Base-by-base conservation (phyloP, 192 early-diverging fungal species). In the Backusella mclennaniae region DNA sequence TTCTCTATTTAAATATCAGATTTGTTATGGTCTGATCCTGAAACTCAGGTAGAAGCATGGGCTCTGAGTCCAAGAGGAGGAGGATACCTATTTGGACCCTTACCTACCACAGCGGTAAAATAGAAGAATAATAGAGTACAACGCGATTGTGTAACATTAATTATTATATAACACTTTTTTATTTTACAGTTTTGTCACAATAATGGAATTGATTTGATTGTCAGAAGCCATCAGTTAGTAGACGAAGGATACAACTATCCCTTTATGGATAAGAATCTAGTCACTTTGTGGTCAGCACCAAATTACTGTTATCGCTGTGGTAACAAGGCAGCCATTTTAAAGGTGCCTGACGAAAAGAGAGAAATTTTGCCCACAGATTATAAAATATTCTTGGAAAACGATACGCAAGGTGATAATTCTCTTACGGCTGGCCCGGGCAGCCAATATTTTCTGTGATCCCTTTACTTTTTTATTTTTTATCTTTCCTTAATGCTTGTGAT, bases 231-330 rank as follows among this genome's bases (percentile, higher is more conserved):
- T 75, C 80, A 82, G 66, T 70, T 82, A 36, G 80, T 82, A 23
- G 80, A 82, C 53, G 80, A 82, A 67, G 80, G 80, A 6, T 82
- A 78, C 38, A 77, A 82, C 52, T 82, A 77, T 67, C 80, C 80
- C 14, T 82, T 82, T 74, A 23, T 73, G 42, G 93, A 95, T 76
- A 91, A 94, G 71, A 87, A 89, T 72, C 85, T 96, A 7, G 89
- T 88, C 3, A 96, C 94, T 0, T 91, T 96, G 8, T 96, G 94
- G 94, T 94, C 92, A 11, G 93, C 94, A 35, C 92, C 92, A 7
- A 91, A 89, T 66, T 95, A 96, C 76, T 96, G 95, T 81, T 94
- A 95, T 76, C 87, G 95, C 29, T 93, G 93, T 59, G 94, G 95
- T 9, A 96, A 96, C 73, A 80, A 92, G 80, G 95, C 94, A 5